Evolutionary conservation across 768 basidiomycete species (phyloP).

Genomic region (Lactarius evosmus): DNA sequence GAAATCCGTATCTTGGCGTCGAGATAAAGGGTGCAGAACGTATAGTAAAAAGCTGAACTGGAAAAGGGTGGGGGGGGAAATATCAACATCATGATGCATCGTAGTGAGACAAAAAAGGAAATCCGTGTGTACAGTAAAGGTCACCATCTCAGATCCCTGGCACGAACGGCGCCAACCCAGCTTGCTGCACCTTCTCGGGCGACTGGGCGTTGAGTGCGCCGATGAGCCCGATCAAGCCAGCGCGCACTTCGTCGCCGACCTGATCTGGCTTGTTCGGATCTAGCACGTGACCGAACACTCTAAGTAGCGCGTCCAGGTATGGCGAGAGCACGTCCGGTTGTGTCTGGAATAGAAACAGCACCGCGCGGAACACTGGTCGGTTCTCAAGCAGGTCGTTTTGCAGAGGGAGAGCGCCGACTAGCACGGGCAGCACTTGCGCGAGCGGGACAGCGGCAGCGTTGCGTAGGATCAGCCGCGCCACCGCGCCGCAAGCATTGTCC

Average conservation of each 20-base stretch:
- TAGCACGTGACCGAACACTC: constrained; percentile 77
- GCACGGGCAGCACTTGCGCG: constrained; percentile 84
- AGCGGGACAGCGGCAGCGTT: constrained; percentile 79
- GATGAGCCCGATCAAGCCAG: constrained; percentile 72
- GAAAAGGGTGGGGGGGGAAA: background rate
- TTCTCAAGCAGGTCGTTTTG: constrained; percentile 90
- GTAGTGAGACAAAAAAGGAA: constrained; percentile 1
- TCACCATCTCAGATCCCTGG: constrained; percentile 39
- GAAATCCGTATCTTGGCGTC: constrained; percentile 7
- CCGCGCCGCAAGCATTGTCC: constrained; percentile 96
- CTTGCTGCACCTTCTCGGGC: constrained; percentile 75
- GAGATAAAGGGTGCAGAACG: background rate
- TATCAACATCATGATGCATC: background rate
- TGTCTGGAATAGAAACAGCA: constrained; percentile 85
- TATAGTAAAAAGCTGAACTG: constrained; percentile 10
- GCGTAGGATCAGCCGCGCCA: constrained; percentile 81
- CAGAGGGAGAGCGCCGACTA: constrained; percentile 79
- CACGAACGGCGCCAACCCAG: constrained; percentile 61
- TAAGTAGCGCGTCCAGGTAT: constrained; percentile 74
- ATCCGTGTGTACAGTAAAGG: background rate
- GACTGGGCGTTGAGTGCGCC: constrained; percentile 67
- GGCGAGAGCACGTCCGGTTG: constrained; percentile 66
- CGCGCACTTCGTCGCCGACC: constrained; percentile 74
- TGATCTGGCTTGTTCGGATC: constrained; percentile 73
- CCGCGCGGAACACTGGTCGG: constrained; percentile 78